phyloP scores from a whole-genome alignment of 768 basidiomycete genomes.

The Suillus fuscotomentosus region DNA sequence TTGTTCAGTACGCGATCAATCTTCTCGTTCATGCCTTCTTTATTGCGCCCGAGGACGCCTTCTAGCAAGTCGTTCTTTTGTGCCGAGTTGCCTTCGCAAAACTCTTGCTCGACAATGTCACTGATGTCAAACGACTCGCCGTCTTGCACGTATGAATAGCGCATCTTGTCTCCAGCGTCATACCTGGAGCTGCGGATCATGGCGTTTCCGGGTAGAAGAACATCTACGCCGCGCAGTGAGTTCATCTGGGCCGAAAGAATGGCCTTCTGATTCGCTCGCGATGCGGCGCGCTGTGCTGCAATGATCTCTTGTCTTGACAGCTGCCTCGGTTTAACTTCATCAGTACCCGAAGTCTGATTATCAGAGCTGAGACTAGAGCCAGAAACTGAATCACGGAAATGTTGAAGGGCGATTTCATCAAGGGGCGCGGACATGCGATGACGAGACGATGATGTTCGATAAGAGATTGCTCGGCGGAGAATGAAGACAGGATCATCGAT shows the following conservation, averaged over 20 bases:
- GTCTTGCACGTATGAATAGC: conserved; percentile 94
- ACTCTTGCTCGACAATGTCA: conserved; percentile 89
- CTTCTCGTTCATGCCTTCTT: conserved; percentile 64
- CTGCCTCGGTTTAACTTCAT: conserved; percentile 40
- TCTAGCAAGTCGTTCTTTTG: conserved; percentile 64
- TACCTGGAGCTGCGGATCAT: conserved; percentile 83
- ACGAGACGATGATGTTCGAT: conserved; percentile 68
- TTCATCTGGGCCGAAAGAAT: conserved; percentile 86
- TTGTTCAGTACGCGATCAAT: conserved; percentile 73
- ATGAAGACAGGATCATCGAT: conserved; percentile 88
- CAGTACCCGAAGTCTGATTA: conserved; percentile 17
- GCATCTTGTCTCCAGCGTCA: conserved; percentile 67
- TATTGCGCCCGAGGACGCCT: conserved; percentile 57
- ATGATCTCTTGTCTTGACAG: conserved; percentile 86
- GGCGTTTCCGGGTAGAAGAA: conserved; percentile 81
- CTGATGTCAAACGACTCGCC: conserved; percentile 94
- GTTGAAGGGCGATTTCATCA: conserved; percentile 79
- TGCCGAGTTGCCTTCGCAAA: conserved; percentile 48
- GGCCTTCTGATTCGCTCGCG: conserved; percentile 80
- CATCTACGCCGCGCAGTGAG: conserved; percentile 83
- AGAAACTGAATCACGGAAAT: conserved; percentile 61
- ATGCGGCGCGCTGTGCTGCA: conserved; percentile 86
- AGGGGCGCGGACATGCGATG: conserved; percentile 73
- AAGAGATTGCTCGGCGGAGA: conserved; percentile 77
- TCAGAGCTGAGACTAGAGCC: conserved; percentile 60